Base-by-base conservation (phyloP, 2,329 filamentous ascomycete species). In the Akanthomyces uredinophilus region DNA sequence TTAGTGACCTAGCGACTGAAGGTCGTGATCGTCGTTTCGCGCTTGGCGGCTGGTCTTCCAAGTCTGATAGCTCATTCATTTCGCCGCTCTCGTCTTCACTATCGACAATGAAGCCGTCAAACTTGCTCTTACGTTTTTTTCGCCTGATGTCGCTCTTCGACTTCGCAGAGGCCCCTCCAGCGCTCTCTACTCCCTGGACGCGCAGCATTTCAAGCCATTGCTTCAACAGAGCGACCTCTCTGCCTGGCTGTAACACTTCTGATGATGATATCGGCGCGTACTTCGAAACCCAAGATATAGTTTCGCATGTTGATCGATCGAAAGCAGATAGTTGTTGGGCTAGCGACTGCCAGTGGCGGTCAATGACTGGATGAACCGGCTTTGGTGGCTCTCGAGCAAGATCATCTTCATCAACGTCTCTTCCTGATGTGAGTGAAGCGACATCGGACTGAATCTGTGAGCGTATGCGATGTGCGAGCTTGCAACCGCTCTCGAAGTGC, bases 161-260 rank as follows among this genome's bases (percentile, higher is more conserved):
- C 50, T 70, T 75, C 10, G 16, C 46, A 22, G 47, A 53, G 27
- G 63, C 64, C 3, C 79, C 77, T 2, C 73, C 70, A 4, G 86
- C 85, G 0, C 84, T 88, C 63, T 90, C 87, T 0, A 97, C 89
- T 5, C 91, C 83, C 64, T 89, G 85, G 0, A 99, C 87, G 63
- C 86, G 89, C 51, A 96, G 80, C 39, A 83, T 86, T 63, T 85
- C 81, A 8, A 99, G 78, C 95, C 95, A 99, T 64, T 94, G 85
- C 62, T 87, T 87, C 27, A 99, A 76, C 10, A 94, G 77, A 1
- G 79, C 70, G 1, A 86, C 86, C 72, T 97, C 91, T 50, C 79
- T 83, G 2, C 89, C 88, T 18, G 79, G 73, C 69, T 97, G 93
- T 13, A 99, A 78, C 1, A 98, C 87, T 63, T 94, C 86, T 4